Evolutionary conservation across 1,139 yeast genomes (phyloP).

Genomic region (Yamadazyma songkhlaensis): DNA sequence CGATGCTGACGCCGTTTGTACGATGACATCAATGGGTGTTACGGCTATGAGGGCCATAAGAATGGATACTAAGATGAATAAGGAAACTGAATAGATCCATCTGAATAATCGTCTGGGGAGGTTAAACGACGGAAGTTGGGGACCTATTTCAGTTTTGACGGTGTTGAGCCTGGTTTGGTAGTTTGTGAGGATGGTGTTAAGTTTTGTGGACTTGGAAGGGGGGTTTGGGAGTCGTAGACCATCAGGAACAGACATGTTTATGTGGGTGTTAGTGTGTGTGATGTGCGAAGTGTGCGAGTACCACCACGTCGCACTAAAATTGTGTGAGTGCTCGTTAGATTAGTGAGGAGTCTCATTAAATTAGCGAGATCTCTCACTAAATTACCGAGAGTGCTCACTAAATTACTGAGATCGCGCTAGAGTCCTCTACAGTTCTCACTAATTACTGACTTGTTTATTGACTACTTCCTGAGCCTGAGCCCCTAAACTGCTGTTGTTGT

Average conservation of each 20-base stretch:
- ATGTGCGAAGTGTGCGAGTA: no score
- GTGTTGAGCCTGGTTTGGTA: constrained; percentile 5
- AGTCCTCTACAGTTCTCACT: no score
- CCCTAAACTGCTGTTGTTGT: constrained; percentile 17
- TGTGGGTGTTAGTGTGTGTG: not conserved
- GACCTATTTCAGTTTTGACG: constrained; percentile 10
- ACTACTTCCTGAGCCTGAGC: not conserved
- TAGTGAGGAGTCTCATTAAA: no score
- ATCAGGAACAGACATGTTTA: no score
- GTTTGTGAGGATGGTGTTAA: not conserved
- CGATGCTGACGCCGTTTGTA: constrained; percentile 56
- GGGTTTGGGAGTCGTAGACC: not conserved
- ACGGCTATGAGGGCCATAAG: constrained; percentile 59
- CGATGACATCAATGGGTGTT: constrained; percentile 73
- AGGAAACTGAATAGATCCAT: constrained; percentile 58
- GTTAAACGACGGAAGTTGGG: constrained; percentile 15
- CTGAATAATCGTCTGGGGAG: constrained; percentile 38
- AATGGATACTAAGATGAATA: constrained; percentile 47
- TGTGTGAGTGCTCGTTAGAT: no score
- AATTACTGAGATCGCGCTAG: no score
- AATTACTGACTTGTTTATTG: no score
- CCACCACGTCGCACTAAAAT: no score
- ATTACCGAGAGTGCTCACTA: not conserved
- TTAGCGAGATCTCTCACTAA: no score
- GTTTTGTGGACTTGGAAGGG: not conserved